These are phyloP conservation scores for Elymus sibiricus DNA, from an alignment of 176 grass and related monocot genomes.

Conservation along the genomic window DNA sequence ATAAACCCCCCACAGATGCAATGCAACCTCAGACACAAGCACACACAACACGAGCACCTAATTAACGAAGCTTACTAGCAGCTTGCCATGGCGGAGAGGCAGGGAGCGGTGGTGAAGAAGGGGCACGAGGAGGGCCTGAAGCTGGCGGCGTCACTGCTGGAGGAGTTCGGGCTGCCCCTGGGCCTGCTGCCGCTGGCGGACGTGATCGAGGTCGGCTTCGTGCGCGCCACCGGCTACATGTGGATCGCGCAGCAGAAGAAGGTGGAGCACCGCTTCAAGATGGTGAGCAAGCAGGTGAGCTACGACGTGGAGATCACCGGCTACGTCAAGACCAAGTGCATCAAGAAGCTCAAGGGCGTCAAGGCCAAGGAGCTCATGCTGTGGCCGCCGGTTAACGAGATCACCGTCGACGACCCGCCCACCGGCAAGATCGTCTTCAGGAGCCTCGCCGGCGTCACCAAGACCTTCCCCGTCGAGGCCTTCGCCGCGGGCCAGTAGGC, in stretches of 20 bases:
- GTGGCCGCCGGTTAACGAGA: conserved; percentile 75
- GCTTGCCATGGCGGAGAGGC: conserved; percentile 22
- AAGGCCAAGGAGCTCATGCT: conserved; percentile 84
- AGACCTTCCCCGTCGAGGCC: conserved; percentile 74
- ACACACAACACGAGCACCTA: background rate
- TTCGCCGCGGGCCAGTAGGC: conserved; percentile 67
- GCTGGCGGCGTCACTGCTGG: conserved; percentile 39
- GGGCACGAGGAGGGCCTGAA: conserved; percentile 26
- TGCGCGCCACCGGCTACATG: conserved; percentile 68
- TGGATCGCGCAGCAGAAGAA: conserved; percentile 53
- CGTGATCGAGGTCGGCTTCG: conserved; percentile 71
- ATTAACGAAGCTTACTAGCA: background rate
- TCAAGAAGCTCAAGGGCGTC: conserved; percentile 82
- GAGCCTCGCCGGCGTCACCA: conserved; percentile 81
- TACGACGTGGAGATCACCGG: conserved; percentile 58
- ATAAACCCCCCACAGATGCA: background rate
- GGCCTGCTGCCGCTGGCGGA: conserved; percentile 68
- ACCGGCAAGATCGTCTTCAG: conserved; percentile 79
- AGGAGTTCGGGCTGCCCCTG: conserved; percentile 73
- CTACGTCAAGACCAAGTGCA: conserved; percentile 49
- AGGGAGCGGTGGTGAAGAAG: conserved; percentile 23
- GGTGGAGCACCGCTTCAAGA: conserved; percentile 80
- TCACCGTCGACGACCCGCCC: conserved; percentile 52
- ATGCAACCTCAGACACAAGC: background rate
- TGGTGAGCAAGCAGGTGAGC: conserved; percentile 59